Evolutionary conservation across 441 rosid species (phyloP).

Genomic region (Gossypium schwendimanii): DNA sequence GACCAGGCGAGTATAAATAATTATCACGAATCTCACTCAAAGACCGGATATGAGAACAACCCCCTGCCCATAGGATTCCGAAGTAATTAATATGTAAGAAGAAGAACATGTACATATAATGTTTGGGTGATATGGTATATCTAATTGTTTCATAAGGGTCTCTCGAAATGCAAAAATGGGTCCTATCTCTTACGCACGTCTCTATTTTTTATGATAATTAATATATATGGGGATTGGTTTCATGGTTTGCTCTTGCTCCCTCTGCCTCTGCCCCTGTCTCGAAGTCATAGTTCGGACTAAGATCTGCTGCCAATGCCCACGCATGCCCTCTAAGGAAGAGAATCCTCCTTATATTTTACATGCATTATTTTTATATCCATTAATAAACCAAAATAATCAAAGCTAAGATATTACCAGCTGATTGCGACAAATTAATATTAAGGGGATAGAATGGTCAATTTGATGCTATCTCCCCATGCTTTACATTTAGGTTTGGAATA

Average conservation of each 20-base stretch:
- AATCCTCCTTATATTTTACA: conserved; percentile 5
- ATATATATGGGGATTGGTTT: too few species aligned
- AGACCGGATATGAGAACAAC: conserved; percentile 23
- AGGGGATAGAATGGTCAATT: conserved; percentile 24
- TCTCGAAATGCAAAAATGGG: conserved; percentile 12
- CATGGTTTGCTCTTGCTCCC: neutral
- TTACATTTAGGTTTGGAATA: conserved; percentile 48
- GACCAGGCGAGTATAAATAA: too few species aligned
- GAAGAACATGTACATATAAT: too few species aligned
- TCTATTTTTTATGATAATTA: neutral
- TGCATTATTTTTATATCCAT: conserved; percentile 11
- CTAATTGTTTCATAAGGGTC: neutral
- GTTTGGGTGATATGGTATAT: too few species aligned
- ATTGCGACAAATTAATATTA: neutral
- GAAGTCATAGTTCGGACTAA: neutral
- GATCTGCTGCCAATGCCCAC: conserved; percentile 9
- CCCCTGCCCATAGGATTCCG: conserved; percentile 38
- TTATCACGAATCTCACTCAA: conserved; percentile 36
- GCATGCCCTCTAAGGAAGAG: conserved; percentile 17
- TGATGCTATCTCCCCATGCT: conserved; percentile 21
- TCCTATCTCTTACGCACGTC: conserved; percentile 3
- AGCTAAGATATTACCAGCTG: neutral
- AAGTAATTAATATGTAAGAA: neutral
- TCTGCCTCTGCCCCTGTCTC: neutral
- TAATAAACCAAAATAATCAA: too few species aligned